These are phyloP conservation scores for Rhodamnia rubescens DNA, from an alignment of 345 rosid genomes.

Conservation along the genomic window DNA sequence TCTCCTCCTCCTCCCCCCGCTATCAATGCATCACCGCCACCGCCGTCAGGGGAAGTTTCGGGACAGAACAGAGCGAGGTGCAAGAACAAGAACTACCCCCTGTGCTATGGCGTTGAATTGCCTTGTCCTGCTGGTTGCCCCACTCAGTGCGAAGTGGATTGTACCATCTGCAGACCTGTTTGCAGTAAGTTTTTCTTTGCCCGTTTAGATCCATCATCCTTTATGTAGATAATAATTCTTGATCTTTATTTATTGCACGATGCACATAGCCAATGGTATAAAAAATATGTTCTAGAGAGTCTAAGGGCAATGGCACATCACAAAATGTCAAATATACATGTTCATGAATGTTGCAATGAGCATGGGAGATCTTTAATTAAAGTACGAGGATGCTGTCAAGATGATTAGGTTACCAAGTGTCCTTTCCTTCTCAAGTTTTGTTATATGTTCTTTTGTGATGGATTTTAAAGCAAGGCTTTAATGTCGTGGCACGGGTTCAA, in stretches of 20 bases:
- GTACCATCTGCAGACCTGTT: conserved; percentile 39
- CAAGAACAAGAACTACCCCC: conserved; percentile 15
- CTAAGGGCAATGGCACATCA: background rate
- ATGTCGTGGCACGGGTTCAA: background rate
- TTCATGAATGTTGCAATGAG: background rate
- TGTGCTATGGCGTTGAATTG: conserved; percentile 28
- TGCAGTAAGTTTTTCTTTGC: conserved; percentile 26
- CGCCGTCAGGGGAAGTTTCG: conserved; percentile 15
- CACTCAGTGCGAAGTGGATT: conserved; percentile 37
- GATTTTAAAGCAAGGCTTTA: background rate
- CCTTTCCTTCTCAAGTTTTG: background rate
- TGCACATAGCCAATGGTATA: too few relatives aligned
- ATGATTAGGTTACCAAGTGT: background rate
- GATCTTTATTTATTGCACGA: too few relatives aligned
- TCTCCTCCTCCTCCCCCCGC: background rate
- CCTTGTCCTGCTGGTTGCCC: conserved; percentile 39
- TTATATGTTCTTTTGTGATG: background rate
- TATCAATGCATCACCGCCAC: background rate
- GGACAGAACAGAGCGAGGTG: conserved; percentile 21
- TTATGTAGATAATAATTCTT: background rate
- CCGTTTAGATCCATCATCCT: background rate
- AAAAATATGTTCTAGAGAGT: too few relatives aligned
- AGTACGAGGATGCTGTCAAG: background rate
- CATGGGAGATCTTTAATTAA: background rate
- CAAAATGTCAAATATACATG: background rate